Base-by-base conservation (phyloP, 768 basidiomycete species). In the Boletus rubescentipes region DNA sequence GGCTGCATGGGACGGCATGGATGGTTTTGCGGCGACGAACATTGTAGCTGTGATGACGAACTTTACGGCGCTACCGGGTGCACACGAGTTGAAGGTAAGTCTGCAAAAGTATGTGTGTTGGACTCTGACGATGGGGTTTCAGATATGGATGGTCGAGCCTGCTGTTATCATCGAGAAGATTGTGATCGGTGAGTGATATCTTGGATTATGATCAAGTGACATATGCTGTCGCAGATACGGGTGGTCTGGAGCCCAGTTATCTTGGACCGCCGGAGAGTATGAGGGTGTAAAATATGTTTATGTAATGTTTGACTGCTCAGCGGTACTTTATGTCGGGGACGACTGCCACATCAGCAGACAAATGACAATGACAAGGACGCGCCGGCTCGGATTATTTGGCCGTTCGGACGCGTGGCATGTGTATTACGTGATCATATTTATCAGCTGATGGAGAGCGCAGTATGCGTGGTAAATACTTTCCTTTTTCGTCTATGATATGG, bases 401-500 rank as follows among this genome's bases (percentile, higher is more conserved):
- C 26, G 26, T 26, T 26, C 26, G 26, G 26, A 26, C 26, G 26
- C 26, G 26, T 6, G 26, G 26, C 26, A 6, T 4, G 26, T 26
- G 26, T 6, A 3, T 26, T 26, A 26, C 26, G 26, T 26, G 26
- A 26, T 26, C 26, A 26, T 26, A 26, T 26, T 26, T 26, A 6
- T 26, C 40, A 32, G 9, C 18, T 5, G 46, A 29, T 26, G n/a
- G n/a, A n/a, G n/a, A n/a, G n/a, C n/a, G n/a, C 26, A 26, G 26
- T 6, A 30, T 3, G 18, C 48, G 49, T 63, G 63, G 38, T n/a
- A 64, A 60, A 20, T 0, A 43, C 18, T 8, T 66, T 56, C 63
- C 40, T n/a, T 18, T 3, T 37, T 23, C 44, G 14, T 30, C 5
- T 0, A 15, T 26, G 1, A 37, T n/a, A 36, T 30, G 1, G 18